A percentile compares a stretch with the other conserved stretches of the same genome.
Evolutionary conservation across 73 alveolate genomes (phyloP).

Genomic region (Paramecium sonneborni): DNA sequence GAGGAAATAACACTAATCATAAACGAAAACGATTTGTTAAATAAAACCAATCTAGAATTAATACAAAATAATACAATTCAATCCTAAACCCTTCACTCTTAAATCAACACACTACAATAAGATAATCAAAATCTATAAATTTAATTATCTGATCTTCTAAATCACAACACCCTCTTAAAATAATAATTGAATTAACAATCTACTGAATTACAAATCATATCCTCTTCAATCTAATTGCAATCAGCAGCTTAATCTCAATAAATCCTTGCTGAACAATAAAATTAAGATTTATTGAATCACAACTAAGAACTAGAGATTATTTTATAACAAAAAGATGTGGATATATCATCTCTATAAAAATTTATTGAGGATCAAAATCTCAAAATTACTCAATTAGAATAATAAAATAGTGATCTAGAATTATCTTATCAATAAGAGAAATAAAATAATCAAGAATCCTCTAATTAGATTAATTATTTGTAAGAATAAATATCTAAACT

Average conservation of each 20-base stretch:
- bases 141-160: neutral
- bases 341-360: neutral
- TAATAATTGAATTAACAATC: neutral
- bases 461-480: neutral
- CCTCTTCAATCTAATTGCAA: neutral
- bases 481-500: neutral
- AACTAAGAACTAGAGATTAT: neutral
- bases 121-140: neutral
- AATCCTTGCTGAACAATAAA: neutral
- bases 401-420: neutral
- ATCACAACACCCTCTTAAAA: neutral
- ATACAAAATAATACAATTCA: neutral
- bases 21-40: neutral
- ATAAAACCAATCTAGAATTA: neutral
- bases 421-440: neutral
- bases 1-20: neutral
- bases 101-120: neutral
- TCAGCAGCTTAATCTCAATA: neutral
- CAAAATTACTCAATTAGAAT: neutral
- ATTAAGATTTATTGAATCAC: neutral
- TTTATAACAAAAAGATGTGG: neutral
- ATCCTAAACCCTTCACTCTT: neutral
- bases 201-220: neutral
- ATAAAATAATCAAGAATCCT: neutral
- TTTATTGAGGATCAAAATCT: neutral